phyloP scores from a whole-genome alignment of 2,329 filamentous ascomycete genomes.

The Alternaria triticina region DNA sequence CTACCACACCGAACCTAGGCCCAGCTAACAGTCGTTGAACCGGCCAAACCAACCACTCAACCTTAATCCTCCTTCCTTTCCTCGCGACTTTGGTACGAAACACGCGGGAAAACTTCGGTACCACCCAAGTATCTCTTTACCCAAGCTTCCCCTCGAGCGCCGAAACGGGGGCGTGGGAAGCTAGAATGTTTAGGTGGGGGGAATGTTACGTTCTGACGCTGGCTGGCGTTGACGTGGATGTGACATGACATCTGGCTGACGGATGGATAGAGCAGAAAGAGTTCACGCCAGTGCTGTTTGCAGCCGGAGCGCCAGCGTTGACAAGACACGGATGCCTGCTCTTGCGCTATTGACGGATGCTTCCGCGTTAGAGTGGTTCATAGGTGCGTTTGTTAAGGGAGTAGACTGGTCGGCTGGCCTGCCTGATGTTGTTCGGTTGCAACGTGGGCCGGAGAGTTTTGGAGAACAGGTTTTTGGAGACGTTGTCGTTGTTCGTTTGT shows the following conservation, averaged over 20 bases:
- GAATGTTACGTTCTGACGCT: background rate
- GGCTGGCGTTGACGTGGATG: background rate
- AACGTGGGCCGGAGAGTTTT: background rate
- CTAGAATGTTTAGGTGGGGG: background rate
- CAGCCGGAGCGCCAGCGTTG: background rate
- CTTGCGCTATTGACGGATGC: background rate
- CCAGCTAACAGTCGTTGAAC: background rate
- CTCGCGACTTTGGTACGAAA: background rate
- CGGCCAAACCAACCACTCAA: background rate
- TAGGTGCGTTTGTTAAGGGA: background rate
- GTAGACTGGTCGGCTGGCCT: background rate
- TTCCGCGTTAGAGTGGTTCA: background rate
- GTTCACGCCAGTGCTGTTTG: conserved; percentile 1
- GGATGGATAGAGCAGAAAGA: background rate
- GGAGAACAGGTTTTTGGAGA: background rate
- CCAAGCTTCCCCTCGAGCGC: too few relatives aligned
- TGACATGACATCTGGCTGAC: background rate
- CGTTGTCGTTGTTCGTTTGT: too few relatives aligned
- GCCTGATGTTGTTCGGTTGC: background rate
- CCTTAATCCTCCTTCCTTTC: background rate
- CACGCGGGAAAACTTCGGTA: background rate
- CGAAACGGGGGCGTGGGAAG: background rate
- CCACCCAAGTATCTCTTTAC: background rate
- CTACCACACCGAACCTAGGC: background rate
- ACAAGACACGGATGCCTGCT: background rate